Evolutionary conservation across 257 asterid species (phyloP).

Genomic region (Eucommia ulmoides): DNA sequence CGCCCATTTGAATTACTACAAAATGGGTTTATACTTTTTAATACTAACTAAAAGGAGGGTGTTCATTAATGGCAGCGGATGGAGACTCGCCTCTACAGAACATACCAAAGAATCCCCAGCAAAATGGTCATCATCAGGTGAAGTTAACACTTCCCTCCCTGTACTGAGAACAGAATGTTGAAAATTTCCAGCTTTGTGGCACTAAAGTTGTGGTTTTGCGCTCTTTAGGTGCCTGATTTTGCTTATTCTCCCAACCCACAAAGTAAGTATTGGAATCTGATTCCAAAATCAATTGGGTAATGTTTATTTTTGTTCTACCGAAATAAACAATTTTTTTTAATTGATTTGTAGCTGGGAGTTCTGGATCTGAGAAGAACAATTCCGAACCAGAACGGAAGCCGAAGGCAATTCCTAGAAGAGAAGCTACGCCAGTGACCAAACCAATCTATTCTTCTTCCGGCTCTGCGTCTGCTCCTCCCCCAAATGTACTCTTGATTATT

Average conservation of each 20-base stretch:
- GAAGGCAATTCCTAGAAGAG: slow-evolving; percentile 45
- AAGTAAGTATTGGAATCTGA: slow-evolving; percentile 43
- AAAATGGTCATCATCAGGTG: slow-evolving; percentile 87
- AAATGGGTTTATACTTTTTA: background rate
- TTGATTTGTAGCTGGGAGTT: slow-evolving; percentile 51
- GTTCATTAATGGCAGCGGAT: slow-evolving; percentile 55
- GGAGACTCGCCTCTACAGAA: slow-evolving; percentile 94
- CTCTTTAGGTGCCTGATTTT: slow-evolving; percentile 53
- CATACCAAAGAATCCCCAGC: slow-evolving; percentile 45
- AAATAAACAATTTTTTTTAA: too few species aligned
- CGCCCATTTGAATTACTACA: background rate
- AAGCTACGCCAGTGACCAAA: slow-evolving; percentile 45
- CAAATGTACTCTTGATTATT: too few species aligned
- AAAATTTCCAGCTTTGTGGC: slow-evolving; percentile 9
- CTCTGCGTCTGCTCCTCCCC: slow-evolving; percentile 57
- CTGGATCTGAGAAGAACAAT: slow-evolving; percentile 56
- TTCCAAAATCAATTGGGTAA: slow-evolving; percentile 6
- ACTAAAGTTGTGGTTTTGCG: slow-evolving; percentile 14
- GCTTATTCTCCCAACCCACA: slow-evolving; percentile 75
- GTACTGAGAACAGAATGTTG: slow-evolving; percentile 6
- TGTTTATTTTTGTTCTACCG: too few species aligned
- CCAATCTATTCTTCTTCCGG: slow-evolving; percentile 55
- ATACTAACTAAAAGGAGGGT: slow-evolving; percentile 8
- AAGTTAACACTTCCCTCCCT: slow-evolving; percentile 13
- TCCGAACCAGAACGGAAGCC: slow-evolving; percentile 51